Conservation (phyloP, 75 land plant genomes). For the Sequoiadendron giganteum region DNA sequence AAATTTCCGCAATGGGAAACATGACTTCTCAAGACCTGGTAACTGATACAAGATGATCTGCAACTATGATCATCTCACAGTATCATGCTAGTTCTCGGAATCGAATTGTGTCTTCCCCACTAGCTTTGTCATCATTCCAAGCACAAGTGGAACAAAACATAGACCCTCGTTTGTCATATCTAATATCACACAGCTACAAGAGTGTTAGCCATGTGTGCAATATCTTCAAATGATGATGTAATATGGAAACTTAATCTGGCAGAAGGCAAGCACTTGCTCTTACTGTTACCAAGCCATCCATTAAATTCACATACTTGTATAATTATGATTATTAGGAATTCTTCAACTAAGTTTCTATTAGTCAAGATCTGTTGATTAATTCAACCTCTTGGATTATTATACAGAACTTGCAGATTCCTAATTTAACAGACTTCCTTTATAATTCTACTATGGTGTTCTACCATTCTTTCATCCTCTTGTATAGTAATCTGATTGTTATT, state of each 20-base stretch:
- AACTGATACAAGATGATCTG: background rate
- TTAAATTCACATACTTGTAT: background rate
- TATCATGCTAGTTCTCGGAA: too few species aligned
- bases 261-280: background rate
- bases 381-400: background rate
- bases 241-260: background rate
- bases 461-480: too few species aligned
- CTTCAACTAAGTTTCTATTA: background rate
- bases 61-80: background rate
- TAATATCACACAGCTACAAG: background rate
- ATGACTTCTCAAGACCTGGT: background rate
- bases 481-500: too few species aligned
- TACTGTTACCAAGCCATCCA: background rate
- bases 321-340: too few species aligned
- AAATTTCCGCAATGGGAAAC: background rate
- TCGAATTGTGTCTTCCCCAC: background rate
- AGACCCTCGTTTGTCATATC: background rate
- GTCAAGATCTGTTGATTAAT: background rate
- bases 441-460: background rate
- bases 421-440: background rate
- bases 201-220: background rate
- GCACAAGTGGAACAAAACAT: background rate
- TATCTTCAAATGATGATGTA: background rate
- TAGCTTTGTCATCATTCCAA: background rate
- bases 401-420: background rate